Percentiles rank a stretch among this genome's conserved stretches.
Conservation (phyloP, 2,329 filamentous ascomycete species). For the Macrophomina tecta region DNA sequence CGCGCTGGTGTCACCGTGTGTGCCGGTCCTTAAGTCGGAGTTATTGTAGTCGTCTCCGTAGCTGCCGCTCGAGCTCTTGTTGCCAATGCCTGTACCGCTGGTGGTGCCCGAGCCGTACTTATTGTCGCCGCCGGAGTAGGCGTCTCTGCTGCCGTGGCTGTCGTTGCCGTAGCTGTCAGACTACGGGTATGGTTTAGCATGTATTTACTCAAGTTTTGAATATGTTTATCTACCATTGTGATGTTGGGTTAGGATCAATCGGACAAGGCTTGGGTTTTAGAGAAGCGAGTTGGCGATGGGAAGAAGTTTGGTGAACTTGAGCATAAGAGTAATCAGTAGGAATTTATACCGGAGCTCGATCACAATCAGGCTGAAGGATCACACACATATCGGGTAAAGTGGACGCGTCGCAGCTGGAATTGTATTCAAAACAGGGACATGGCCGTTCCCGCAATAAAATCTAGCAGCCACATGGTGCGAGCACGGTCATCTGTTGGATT, state of each 20-base stretch:
- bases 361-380: not conserved
- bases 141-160: slow-evolving; percentile 36
- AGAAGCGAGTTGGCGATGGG: not conserved
- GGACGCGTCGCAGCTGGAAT: slow-evolving; percentile 7
- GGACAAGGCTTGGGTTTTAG: no score
- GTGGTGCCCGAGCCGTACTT: slow-evolving; percentile 41
- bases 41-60: slow-evolving; percentile 30
- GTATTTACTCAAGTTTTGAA: not conserved
- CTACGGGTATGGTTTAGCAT: not conserved
- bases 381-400: not conserved
- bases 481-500: slow-evolving; percentile 5
- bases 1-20: slow-evolving; percentile 35
- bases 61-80: slow-evolving; percentile 37
- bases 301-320: not conserved
- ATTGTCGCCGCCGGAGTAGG: slow-evolving; percentile 38
- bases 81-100: slow-evolving; percentile 46
- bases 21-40: slow-evolving; percentile 36
- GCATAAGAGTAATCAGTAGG: not conserved
- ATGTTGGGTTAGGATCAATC: not conserved
- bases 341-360: not conserved
- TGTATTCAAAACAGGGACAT: not conserved
- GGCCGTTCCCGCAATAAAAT: not conserved
- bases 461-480: slow-evolving; percentile 6
- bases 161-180: slow-evolving; percentile 30
- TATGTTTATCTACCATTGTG: slow-evolving; percentile 1